A percentile compares a stretch with the other conserved stretches of the same genome.
Conservation (phyloP, 1,284 basidiomycete species). For the Ustilago lituana region DNA sequence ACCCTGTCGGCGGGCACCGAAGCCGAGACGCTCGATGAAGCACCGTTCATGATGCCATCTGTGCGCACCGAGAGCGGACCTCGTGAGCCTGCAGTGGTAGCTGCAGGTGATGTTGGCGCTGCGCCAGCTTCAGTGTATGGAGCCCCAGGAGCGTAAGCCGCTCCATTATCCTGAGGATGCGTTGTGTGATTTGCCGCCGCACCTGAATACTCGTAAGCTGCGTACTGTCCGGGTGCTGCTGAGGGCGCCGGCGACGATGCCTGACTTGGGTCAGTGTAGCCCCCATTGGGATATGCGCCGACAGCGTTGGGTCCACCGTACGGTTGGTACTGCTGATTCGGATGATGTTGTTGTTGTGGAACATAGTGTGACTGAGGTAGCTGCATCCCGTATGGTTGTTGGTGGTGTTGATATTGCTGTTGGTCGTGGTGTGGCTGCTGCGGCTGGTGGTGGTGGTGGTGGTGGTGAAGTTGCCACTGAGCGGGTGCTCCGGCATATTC, state of each 20-base stretch:
- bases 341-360: constrained; percentile 6
- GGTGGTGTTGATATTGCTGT: constrained; percentile 19
- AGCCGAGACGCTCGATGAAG: constrained; percentile 2
- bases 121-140: constrained; percentile 7
- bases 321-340: constrained; percentile 14
- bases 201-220: constrained; percentile 10
- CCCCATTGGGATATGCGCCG: constrained; percentile 12
- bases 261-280: constrained; percentile 15
- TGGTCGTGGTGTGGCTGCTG: constrained; percentile 8
- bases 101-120: background rate
- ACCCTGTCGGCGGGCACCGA: constrained; percentile 1
- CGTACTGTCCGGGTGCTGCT: constrained; percentile 12
- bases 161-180: constrained; percentile 11
- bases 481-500: constrained; percentile 8
- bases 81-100: constrained; percentile 5
- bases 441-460: constrained; percentile 6
- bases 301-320: background rate
- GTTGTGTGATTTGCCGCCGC: constrained; percentile 1
- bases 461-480: constrained; percentile 20
- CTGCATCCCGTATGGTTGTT: constrained; percentile 12
- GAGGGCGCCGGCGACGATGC: constrained; percentile 3
- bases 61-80: constrained; percentile 26
- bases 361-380: constrained; percentile 10
- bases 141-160: background rate
- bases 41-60: constrained; percentile 17